Base-by-base conservation (phyloP, 345 rosid genomes). In the Heritiera littoralis region DNA sequence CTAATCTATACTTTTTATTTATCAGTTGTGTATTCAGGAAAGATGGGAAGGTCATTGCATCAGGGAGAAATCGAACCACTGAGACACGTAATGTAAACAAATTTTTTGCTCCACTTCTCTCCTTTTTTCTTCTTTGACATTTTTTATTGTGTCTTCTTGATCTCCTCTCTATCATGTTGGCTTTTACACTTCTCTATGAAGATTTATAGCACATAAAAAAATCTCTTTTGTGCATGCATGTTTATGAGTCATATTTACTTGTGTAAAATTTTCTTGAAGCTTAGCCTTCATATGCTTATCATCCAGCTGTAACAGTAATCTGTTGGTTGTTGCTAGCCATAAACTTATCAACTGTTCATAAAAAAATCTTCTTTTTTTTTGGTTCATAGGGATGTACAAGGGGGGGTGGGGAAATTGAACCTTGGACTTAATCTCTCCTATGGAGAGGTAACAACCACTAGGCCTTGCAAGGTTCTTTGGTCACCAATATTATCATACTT, bases 61-160 rank as follows among this genome's bases (percentile, higher is more conserved):
- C 90, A 61, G 91, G 94, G 55, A 77, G 88, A 81, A 91, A 91
- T 83, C 90, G 87, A 82, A 87, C 94, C 15, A 86, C 86, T 30
- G 91, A 88, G 80, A 89, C 91, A 43, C 88, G 91, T 65, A 89
- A 89, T 83, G 92, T 86, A 82, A 80, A 80, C 54, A 18, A 72
- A 8, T 78, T 17, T 68, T 18, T 7, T 28, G n/a, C 72, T 51
- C 6, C 32, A 3, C 18, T 15, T 13, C 20, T 40, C 9, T 56
- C 12, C 20, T 35, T 41, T 9, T 68, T 56, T 58, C 3, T 5
- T 71, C 10, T 35, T 51, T 18, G 35, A 11, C 17, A 20, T 38
- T 35, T 17, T 49, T 17, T 35, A 48, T 28, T 23, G n/a, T 17
- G 17, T 18, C 35, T 46, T 30, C 30, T 46, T 23, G 40, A 63